Evolutionary conservation across 108 stramenopile species (phyloP), one percentile per base, ranked within the genome.

Genomic region (Parietichytrium sp.): DNA sequence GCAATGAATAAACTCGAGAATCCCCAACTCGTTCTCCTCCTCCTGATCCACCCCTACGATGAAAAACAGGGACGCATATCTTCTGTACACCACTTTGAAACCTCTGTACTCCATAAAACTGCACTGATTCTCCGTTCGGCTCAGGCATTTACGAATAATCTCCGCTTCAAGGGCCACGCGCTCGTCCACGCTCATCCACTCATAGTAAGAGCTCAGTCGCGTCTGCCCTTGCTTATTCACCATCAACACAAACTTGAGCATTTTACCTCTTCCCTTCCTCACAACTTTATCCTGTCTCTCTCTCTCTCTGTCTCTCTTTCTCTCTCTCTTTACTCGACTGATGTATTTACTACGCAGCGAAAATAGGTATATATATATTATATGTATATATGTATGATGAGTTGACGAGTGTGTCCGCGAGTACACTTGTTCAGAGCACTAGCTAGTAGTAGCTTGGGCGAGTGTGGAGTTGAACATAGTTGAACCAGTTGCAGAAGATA

Each of bases 61-160:
- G 89, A 97, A 97, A 87, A 94, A 97, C 4, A 96, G 89, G 80
- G 92, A 93, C 29, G 95, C 95, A 82, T 97, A 97, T 49, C 96
- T 86, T 23, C 95, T 87, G 83, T 97, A 97, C 51, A 96, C 92
- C 4, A 96, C 94, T 83, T 95, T 95, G 86, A 91, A 94, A 48
- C 95, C 96, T 18, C 96, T 92, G 83, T 95, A 95, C 85, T 97
- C 95, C 38, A 96, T 80, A 87, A 97, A 97, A 77, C 91, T 92
- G 88, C 96, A 97, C 81, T 95, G 95, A 2, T 23, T 51, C 84
- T 97, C 96, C 12, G 92, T 93, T 15, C 96, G 93, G 27, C 89
- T 88, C 48, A 97, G 86, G 79, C 96, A 96, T 79, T 93, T 94
- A 27, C 96, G 93, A 54, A 96, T 96, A 52, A 96, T 94, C 86